A percentile compares a stretch with the other conserved stretches of the same genome.
Conservation (phyloP, 2,329 filamentous ascomycete species). For the Zasmidium citrigriseum region DNA sequence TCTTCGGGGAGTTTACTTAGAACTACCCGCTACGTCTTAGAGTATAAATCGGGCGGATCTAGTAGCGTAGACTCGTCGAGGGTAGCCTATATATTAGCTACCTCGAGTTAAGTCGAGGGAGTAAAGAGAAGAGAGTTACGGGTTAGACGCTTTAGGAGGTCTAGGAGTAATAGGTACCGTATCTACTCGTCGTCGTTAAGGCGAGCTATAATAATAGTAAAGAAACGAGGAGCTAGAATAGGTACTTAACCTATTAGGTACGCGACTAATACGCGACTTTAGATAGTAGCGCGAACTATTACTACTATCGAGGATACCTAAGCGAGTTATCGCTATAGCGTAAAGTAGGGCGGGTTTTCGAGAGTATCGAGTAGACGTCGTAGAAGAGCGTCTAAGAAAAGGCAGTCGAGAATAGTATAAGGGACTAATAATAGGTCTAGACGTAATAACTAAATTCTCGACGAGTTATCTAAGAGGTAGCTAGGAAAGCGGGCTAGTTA, state of each 20-base stretch:
- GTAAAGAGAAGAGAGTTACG: background rate
- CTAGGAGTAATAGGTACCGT: background rate
- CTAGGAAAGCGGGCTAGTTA: background rate
- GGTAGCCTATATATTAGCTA: background rate
- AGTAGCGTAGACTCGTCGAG: background rate
- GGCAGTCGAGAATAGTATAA: background rate
- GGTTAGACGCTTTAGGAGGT: background rate
- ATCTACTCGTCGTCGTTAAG: no score
- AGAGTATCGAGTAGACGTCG: background rate
- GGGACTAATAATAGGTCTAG: background rate
- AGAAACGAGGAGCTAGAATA: background rate
- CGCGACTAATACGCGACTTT: background rate
- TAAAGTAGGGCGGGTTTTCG: background rate
- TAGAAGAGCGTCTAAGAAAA: background rate
- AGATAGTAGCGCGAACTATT: background rate
- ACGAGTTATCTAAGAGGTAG: background rate
- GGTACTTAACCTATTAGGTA: background rate
- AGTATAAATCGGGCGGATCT: background rate
- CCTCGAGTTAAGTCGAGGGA: background rate
- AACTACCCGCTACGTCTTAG: background rate
- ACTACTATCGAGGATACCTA: background rate
- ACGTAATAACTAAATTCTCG: background rate
- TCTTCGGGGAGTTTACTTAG: background rate
- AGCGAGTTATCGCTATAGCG: background rate
- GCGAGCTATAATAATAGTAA: background rate